phyloP scores from a whole-genome alignment of 2,329 filamentous ascomycete genomes.

The Penicillium thymicola region DNA sequence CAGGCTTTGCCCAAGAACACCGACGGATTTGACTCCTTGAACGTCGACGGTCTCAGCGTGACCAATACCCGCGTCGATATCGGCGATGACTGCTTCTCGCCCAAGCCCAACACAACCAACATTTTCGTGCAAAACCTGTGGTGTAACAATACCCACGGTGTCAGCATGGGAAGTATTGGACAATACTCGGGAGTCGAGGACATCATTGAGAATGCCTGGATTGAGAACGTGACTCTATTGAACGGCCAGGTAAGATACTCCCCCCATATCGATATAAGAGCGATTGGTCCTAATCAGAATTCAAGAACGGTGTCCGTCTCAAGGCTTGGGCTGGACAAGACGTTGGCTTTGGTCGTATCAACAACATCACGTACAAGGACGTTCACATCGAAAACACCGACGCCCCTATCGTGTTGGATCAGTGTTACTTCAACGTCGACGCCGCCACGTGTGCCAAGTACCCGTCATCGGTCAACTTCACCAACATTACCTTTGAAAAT shows the following conservation, averaged over 20 bases:
- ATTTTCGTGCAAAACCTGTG: slow-evolving; percentile 59
- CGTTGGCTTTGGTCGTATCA: slow-evolving; percentile 59
- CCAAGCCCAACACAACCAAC: slow-evolving; percentile 59
- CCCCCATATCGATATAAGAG: too few relatives aligned
- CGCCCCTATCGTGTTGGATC: slow-evolving; percentile 57
- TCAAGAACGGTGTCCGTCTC: slow-evolving; percentile 54
- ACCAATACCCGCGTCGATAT: slow-evolving; percentile 53
- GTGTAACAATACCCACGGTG: slow-evolving; percentile 58
- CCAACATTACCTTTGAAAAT: slow-evolving; percentile 58
- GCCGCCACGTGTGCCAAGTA: slow-evolving; percentile 51
- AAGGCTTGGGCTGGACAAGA: slow-evolving; percentile 60
- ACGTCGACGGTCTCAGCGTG: slow-evolving; percentile 54
- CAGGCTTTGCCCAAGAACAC: slow-evolving; percentile 56
- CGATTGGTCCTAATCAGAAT: slow-evolving; percentile 24
- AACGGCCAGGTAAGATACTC: slow-evolving; percentile 40
- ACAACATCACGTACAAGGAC: slow-evolving; percentile 62
- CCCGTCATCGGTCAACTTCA: slow-evolving; percentile 58
- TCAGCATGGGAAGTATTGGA: slow-evolving; percentile 58
- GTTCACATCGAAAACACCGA: slow-evolving; percentile 59
- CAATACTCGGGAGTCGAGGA: slow-evolving; percentile 56
- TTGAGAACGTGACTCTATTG: slow-evolving; percentile 59
- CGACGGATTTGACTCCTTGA: slow-evolving; percentile 61
- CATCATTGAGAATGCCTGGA: slow-evolving; percentile 55
- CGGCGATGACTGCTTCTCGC: slow-evolving; percentile 61
- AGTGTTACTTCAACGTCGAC: slow-evolving; percentile 61